Evolutionary conservation across 2,329 filamentous ascomycete species (phyloP).

Genomic region (Colletotrichum neosansevieriae): DNA sequence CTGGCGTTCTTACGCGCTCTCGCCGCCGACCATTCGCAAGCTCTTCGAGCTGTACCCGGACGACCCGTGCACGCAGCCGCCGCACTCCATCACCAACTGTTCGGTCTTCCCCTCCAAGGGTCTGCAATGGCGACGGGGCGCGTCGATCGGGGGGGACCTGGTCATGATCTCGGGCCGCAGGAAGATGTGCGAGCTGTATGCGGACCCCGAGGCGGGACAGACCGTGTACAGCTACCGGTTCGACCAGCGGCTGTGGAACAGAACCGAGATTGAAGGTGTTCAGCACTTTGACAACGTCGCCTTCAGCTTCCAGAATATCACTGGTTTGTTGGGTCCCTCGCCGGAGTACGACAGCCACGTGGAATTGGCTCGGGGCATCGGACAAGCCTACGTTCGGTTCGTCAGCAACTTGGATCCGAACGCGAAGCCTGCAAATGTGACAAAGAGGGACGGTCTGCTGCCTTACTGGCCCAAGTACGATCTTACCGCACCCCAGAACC

Average conservation of each 20-base stretch:
- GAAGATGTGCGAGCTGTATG: slow-evolving; percentile 57
- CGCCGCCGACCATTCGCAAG: slow-evolving; percentile 41
- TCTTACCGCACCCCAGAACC: slow-evolving; percentile 53
- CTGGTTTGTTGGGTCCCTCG: slow-evolving; percentile 58
- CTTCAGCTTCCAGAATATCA: slow-evolving; percentile 64
- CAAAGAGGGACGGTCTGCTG: slow-evolving; percentile 43
- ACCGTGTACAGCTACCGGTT: slow-evolving; percentile 63
- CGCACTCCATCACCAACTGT: slow-evolving; percentile 55
- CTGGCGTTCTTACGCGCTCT: too few relatives aligned
- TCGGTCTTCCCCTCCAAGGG: slow-evolving; percentile 48
- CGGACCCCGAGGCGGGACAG: slow-evolving; percentile 44
- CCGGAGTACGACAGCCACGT: slow-evolving; percentile 55
- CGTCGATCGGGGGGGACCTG: slow-evolving; percentile 59
- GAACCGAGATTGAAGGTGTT: slow-evolving; percentile 52
- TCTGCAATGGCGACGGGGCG: slow-evolving; percentile 57
- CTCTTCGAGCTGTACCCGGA: slow-evolving; percentile 62
- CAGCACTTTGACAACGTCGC: slow-evolving; percentile 63
- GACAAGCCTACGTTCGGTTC: slow-evolving; percentile 58
- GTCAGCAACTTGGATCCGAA: slow-evolving; percentile 59
- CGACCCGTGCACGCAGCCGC: slow-evolving; percentile 59
- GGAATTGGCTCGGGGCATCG: slow-evolving; percentile 51
- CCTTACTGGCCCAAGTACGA: slow-evolving; percentile 58
- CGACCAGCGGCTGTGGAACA: slow-evolving; percentile 59
- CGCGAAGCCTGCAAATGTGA: slow-evolving; percentile 31
- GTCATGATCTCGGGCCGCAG: slow-evolving; percentile 62